These are phyloP conservation scores for Gossypium gossypioides DNA, from an alignment of 441 rosid genomes.

Conservation along the genomic window DNA sequence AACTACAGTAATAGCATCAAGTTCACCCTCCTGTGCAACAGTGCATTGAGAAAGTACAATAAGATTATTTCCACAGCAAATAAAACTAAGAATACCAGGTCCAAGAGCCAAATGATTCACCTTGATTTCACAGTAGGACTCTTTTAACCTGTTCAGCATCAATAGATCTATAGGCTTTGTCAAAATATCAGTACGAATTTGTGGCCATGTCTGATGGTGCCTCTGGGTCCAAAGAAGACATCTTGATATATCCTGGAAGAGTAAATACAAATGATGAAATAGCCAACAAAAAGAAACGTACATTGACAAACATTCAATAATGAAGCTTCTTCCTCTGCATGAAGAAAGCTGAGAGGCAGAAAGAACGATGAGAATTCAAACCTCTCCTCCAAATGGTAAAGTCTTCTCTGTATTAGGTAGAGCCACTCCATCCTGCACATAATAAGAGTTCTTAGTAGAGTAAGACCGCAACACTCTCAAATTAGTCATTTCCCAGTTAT, in stretches of 20 bases:
- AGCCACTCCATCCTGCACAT: conserved; percentile 81
- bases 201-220: conserved; percentile 94
- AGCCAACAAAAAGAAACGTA: background rate
- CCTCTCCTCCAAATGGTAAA: conserved; percentile 97
- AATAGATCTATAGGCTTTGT: conserved; percentile 71
- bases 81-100: background rate
- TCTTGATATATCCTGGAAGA: conserved; percentile 80
- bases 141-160: conserved; percentile 80
- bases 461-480: background rate
- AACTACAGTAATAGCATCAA: conserved; percentile 55
- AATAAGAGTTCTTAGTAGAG: conserved; percentile 18
- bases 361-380: conserved; percentile 22
- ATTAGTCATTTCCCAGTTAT: background rate
- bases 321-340: background rate
- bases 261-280: background rate
- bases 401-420: conserved; percentile 89
- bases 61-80: background rate
- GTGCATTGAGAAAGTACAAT: background rate
- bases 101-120: conserved; percentile 31
- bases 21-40: conserved; percentile 60
- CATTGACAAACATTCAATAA: background rate
- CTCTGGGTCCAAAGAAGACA: conserved; percentile 95
- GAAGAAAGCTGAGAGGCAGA: background rate
- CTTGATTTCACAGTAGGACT: conserved; percentile 65
- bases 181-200: conserved; percentile 64